Base-by-base conservation (phyloP, 495 filamentous ascomycete species). In the Neohortaea acidophila region DNA sequence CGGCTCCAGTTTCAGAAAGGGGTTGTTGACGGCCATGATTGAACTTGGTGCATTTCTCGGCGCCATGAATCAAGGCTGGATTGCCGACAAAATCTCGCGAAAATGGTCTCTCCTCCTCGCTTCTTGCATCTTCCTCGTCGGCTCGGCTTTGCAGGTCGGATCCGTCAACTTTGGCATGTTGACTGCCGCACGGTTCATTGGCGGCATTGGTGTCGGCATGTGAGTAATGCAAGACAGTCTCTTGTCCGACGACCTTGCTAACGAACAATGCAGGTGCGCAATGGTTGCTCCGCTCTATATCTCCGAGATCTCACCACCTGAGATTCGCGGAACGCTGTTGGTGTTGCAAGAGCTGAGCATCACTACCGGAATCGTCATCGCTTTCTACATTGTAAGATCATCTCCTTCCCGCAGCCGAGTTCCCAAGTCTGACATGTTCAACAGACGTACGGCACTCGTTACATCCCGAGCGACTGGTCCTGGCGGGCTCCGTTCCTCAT, bases 201-300 rank as follows among this genome's bases (percentile, higher is more conserved):
- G 70, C n/a, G 73, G 73, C 33, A 33, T 73, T 8, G 72, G 69
- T 0, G 72, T 77, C 43, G 72, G 72, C 26, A 71, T 70, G 69
- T 51, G 27, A 42, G 44, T 43, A n/a, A 45, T n/a, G n/a, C n/a
- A n/a, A n/a, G n/a, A n/a, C n/a, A n/a, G n/a, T n/a, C n/a, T n/a
- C n/a, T n/a, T n/a, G n/a, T n/a, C n/a, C n/a, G n/a, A n/a, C n/a
- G n/a, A n/a, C n/a, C n/a, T n/a, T n/a, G n/a, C n/a, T n/a, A 66
- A 11, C 22, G 21, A 13, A 11, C n/a, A n/a, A n/a, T n/a, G n/a
- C 14, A 33, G 12, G 12, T 33, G 7, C 15, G 31, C 31, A 33
- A 53, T 45, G 43, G 48, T 56, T 12, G 39, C 44, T 2, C 57
- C 57, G 1, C 45, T 59, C 13, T 59, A 58, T 40, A 59, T 58